These are phyloP conservation scores for Ceratocystis eucalypticola DNA, from an alignment of 2,329 filamentous ascomycete genomes.

Conservation along the genomic window DNA sequence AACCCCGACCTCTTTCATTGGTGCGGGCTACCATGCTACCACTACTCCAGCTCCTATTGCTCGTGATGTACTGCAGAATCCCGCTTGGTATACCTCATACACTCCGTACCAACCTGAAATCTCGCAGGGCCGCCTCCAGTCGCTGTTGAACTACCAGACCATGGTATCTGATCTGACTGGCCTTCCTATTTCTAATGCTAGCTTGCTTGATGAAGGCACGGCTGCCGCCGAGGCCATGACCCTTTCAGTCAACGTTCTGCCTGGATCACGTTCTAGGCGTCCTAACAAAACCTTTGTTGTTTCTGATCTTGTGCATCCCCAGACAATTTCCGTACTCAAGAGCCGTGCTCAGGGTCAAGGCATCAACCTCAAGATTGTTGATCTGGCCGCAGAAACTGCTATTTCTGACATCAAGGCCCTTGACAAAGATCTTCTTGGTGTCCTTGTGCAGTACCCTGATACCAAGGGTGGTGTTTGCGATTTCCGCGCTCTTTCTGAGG, in stretches of 20 bases:
- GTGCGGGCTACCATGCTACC: slow-evolving; percentile 79
- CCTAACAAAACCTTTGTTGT: slow-evolving; percentile 71
- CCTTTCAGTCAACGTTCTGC: slow-evolving; percentile 53
- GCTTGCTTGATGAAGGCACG: slow-evolving; percentile 78
- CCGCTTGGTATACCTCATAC: slow-evolving; percentile 96
- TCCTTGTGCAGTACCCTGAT: slow-evolving; percentile 90
- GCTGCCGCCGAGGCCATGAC: slow-evolving; percentile 95
- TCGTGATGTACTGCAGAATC: slow-evolving; percentile 82
- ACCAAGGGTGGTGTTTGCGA: slow-evolving; percentile 69
- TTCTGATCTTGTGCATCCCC: slow-evolving; percentile 67
- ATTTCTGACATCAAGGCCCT: slow-evolving; percentile 55
- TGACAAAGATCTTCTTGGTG: slow-evolving; percentile 72
- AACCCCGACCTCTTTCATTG: slow-evolving; percentile 56
- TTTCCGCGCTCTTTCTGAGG: slow-evolving; percentile 58
- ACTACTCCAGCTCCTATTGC: slow-evolving; percentile 80
- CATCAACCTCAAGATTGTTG: slow-evolving; percentile 60
- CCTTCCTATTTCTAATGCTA: slow-evolving; percentile 79
- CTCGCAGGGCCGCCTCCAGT: slow-evolving; percentile 86
- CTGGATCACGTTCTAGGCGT: slow-evolving; percentile 53
- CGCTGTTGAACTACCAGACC: slow-evolving; percentile 89
- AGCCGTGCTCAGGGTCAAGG: slow-evolving; percentile 86
- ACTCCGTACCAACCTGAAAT: slow-evolving; percentile 96
- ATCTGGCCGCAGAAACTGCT: slow-evolving; percentile 51
- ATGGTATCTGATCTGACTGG: slow-evolving; percentile 79
- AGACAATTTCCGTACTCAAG: slow-evolving; percentile 70